Evolutionary conservation across 1,139 yeast genomes (phyloP), one percentile per base, ranked within the genome.

Genomic region (Protomyces pachydermus): DNA sequence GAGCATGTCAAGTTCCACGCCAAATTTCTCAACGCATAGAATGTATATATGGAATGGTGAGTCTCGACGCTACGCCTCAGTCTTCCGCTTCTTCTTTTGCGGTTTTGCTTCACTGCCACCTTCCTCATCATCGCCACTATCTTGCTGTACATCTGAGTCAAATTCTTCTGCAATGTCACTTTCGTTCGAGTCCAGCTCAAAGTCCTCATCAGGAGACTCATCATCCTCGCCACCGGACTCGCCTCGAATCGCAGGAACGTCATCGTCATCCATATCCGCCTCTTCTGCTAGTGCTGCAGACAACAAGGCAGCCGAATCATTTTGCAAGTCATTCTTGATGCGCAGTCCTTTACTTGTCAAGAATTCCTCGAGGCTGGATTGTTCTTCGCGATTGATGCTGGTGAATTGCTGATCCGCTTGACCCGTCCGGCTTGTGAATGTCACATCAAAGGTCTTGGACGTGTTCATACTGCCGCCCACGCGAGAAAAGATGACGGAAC

Each of bases 1-100:
- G 90, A 86, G 56, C 98, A 93, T 73, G 91, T 96, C 54, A 83
- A 82, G 68, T 93, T 86, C 74, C 98, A 93, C 72, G 96, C 96
- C 10, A 86, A 85, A 76, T 82, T 84, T 68, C 79, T 91, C 4
- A 23, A 46, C 8, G 20, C 12, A 18, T 16, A 42, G 48, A 28
- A 18, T n/a, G n/a, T 42, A 42, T 42, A 16, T 12, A 42, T 20
- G 42, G n/a, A 14, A 14, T 38, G 16, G 6, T 14, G 5, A 42
- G 23, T 2, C 16, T 5, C 48, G 23, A 42, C 14, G 9, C 48
- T 42, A 42, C 12, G 14, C 25, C 25, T 42, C 48, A 5, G 48
- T 42, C 48, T 42, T 28, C 52, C 54, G 53, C 32, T 28, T 34
- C 54, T 56, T 56, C 46, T 51, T 52, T 55, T 39, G 42, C 56